Evolutionary conservation across 192 early-diverging fungal genomes (phyloP), one percentile per base, ranked within the genome.

Genomic region (Backusella tarrabulga): DNA sequence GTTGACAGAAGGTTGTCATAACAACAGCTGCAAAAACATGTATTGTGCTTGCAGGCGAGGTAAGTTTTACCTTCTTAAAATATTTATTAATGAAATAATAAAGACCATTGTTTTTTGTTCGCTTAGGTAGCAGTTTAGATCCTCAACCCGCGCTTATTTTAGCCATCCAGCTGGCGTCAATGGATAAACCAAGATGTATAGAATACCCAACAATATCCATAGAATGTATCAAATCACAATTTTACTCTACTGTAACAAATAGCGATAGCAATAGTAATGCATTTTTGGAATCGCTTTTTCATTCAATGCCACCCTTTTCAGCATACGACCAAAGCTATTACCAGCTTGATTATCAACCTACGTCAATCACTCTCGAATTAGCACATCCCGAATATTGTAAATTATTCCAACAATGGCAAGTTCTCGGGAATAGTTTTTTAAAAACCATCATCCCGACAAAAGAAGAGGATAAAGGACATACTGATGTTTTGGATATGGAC

Each of bases 361-460:
- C 23, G 19, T 63, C 56, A 7, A 63, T 63, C 56, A 63, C 56
- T 29, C 56, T 63, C 23, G 56, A 63, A 63, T 63, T 63, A 29
- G 56, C 56, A 14, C 23, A 63, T 29, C 56, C 56, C 21, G 56
- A 63, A 63, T 63, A 63, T 29, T 63, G 56, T 63, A 63, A 63
- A 29, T 29, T 63, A 63, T 29, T 76, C 41, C 74, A 75, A 34
- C 67, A 54, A 19, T 75, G 74, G 74, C 63, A 75, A 68, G 41
- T 66, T 11, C 38, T 75, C 42, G 74, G 74, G 21, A 75, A 75
- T 66, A 75, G 74, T 44, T 75, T 75, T 34, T 35, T 75, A 19
- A 75, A 36, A 54, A 17, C 11, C 0, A 50, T n/a, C 19, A 32
- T 66, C 1, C 54, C 74, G 8, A 32, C 50, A 34, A 34, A n/a